Evolutionary conservation across 805 yeast species (phyloP), one percentile per base, ranked within the genome.

Genomic region (Lachancea lanzarotensis): DNA sequence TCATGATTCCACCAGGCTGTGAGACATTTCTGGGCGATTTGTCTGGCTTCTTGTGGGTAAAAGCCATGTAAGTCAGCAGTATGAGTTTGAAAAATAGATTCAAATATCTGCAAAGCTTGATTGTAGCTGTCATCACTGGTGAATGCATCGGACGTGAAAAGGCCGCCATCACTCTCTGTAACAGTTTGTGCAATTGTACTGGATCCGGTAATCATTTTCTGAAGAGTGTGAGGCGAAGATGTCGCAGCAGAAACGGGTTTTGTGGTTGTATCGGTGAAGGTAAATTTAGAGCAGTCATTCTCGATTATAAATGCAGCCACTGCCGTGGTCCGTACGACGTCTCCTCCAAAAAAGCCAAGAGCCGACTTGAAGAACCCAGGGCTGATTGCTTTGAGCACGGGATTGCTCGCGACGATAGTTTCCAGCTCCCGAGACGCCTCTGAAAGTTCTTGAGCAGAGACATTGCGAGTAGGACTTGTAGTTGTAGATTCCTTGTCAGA

Each of bases 1-100:
- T 84, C 91, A 19, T 67, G 68, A 1, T 56, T 48, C 91, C 91
- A 84, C 93, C 93, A 84, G 3, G 57, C 62, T 0, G 54, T 35
- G 2, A 81, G 55, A 0, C 72, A 73, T 10, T 33, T 40, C 4
- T 56, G 45, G 1, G 73, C 62, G 1, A 73, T 57, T 1, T 46
- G 43, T 6, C 71, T 51, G 0, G 89, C 87, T 27, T 69, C 71
- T 0, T 65, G 52, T 9, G 78, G 78, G 8, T 63, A 59, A 45
- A 72, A 70, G 0, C 74, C 71, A 59, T 84, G 93, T 7, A 83
- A 68, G 63, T 84, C 91, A 2, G 82, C 22, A 13, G 34, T 50
- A 36, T 55, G 50, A 10, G 36, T 47, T 1, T 43, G 38, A 9
- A 52, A 53, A 5, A 65, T 52, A 10, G 46, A 33, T 10, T 36